Base-by-base conservation (phyloP, 108 stramenopile species). In the Cyclotella baltica region DNA sequence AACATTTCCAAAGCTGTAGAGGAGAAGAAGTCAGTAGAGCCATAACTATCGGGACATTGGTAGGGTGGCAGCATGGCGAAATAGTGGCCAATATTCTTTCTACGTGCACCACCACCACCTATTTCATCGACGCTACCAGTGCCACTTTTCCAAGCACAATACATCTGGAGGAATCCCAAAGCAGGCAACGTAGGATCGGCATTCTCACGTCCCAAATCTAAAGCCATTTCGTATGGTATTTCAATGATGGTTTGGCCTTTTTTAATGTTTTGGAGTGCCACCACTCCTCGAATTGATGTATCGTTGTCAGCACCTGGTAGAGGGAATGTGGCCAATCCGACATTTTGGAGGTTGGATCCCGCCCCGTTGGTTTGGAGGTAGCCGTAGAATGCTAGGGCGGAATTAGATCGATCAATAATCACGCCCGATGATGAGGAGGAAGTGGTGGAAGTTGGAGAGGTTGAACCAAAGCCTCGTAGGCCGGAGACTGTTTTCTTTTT, bases 211-310 rank as follows among this genome's bases (percentile, higher is more conserved):
- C 93, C 93, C 28, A 94, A 71, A 74, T 94, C 88, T 18, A 90
- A 34, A 0, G 90, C 87, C 76, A 87, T 63, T 57, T 90, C 91
- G 53, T 90, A 92, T 0, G 93, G 93, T 28, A 94, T 87, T 28
- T 83, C 80, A 61, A 94, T 87, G 37, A 94, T 89, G 35, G 70
- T 62, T 43, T 92, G 89, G 15, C 93, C 93, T 73, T 90, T 89
- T 52, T 80, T 83, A 20, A 94, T 82, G 30, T 84, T 70, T 33
- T 81, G 77, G 69, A 86, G 38, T 19, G 93, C 91, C 2, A 90
- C 80, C 29, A 94, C 85, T 55, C 93, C 93, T 34, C 93, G 85
- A 4, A 92, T 64, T 38, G 68, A 48, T n/a, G 57, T 28, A 59
- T n/a, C n/a, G n/a, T n/a, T n/a, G n/a, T 57, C 81, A 33, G 48